Percentiles rank a stretch among this genome's conserved stretches.
Evolutionary conservation across 441 rosid species (phyloP).

Genomic region (Biscutella laevigata): DNA sequence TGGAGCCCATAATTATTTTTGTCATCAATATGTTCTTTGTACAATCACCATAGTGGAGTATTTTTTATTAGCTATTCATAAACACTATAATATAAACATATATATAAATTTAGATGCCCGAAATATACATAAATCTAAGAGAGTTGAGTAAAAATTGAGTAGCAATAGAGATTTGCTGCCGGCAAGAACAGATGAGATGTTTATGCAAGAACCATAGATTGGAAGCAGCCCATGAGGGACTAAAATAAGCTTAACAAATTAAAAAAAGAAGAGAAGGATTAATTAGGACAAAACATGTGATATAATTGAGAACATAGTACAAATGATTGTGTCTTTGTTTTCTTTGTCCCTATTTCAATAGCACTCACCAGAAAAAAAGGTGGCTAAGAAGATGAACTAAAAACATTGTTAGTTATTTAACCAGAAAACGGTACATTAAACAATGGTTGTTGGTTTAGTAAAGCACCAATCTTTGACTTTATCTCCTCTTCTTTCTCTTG

Average conservation of each 20-base stretch:
- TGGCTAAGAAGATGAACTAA: neutral
- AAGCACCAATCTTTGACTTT: no score
- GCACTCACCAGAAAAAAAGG: neutral
- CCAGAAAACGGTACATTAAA: no score
- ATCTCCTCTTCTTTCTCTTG: no score
- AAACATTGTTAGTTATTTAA: neutral
- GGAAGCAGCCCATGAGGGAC: neutral
- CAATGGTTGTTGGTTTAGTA: no score
- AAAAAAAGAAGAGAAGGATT: neutral
- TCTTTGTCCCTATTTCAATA: neutral
- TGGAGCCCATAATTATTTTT: no score
- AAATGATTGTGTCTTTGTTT: constrained; percentile 3
- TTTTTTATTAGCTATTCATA: no score
- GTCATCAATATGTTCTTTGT: no score
- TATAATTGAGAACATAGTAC: constrained; percentile 7
- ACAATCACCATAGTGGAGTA: no score
- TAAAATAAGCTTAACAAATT: neutral
- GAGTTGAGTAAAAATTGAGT: neutral
- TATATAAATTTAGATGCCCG: no score
- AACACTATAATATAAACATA: neutral
- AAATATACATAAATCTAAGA: neutral
- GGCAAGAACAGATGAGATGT: neutral
- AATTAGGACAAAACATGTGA: neutral
- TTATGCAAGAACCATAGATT: neutral
- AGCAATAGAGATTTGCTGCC: neutral